Conservation (phyloP, 495 filamentous ascomycete species). For the Penicillium alfredii region DNA sequence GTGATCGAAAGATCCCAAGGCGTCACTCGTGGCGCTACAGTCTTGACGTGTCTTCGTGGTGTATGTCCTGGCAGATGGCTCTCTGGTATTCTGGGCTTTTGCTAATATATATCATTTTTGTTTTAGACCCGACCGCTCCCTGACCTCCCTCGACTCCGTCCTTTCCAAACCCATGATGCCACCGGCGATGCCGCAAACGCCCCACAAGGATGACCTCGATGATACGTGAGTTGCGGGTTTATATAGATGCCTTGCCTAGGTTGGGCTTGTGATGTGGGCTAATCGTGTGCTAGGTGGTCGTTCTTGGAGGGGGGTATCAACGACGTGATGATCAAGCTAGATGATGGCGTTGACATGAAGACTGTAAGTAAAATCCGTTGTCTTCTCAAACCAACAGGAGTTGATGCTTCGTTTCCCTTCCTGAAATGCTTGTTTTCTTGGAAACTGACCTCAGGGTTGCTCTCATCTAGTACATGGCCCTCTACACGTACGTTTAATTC, state of each 20-base stretch:
- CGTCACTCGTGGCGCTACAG: slow-evolving; percentile 21
- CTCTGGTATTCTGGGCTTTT: background rate
- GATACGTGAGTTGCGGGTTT: slow-evolving; percentile 59
- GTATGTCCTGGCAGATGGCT: background rate
- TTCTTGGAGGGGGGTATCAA: slow-evolving; percentile 84
- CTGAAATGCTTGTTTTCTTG: background rate
- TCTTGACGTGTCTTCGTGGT: slow-evolving; percentile 2
- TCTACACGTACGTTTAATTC: slow-evolving; percentile 71
- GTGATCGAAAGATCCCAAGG: too few relatives aligned
- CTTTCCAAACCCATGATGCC: slow-evolving; percentile 28
- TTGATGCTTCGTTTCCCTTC: too few relatives aligned
- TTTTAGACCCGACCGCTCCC: slow-evolving; percentile 2
- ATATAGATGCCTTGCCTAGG: background rate
- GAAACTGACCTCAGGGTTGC: slow-evolving; percentile 10
- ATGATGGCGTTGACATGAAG: slow-evolving; percentile 86
- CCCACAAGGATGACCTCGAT: slow-evolving; percentile 75
- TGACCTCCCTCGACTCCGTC: slow-evolving; percentile 3
- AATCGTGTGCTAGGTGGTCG: slow-evolving; percentile 58
- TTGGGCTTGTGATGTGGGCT: slow-evolving; percentile 1
- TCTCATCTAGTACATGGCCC: slow-evolving; percentile 76
- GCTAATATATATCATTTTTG: background rate
- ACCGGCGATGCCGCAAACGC: slow-evolving; percentile 39
- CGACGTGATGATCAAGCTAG: slow-evolving; percentile 86
- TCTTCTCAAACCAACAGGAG: too few relatives aligned
- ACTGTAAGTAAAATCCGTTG: slow-evolving; percentile 58